Percentiles rank a stretch among this genome's conserved stretches.
Conservation (phyloP, 1,139 yeast species). For the Blastobotrys proliferans region DNA sequence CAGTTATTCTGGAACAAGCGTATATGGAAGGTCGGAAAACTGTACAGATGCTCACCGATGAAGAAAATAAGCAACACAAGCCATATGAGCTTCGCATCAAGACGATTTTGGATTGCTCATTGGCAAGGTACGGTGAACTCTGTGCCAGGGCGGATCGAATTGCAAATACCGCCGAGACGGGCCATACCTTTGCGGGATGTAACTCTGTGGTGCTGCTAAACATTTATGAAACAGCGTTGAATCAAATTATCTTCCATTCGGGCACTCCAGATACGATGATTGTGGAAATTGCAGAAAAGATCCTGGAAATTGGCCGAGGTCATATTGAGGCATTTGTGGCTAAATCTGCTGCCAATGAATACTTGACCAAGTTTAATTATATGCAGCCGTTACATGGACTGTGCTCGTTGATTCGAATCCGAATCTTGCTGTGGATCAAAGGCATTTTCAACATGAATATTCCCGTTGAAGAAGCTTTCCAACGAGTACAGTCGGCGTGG, state of each 20-base stretch:
- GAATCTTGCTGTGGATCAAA: conserved; percentile 22
- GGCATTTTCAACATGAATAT: conserved; percentile 14
- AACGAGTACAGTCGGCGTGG: conserved; percentile 18
- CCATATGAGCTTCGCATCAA: conserved; percentile 3
- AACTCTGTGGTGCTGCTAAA: conserved; percentile 4
- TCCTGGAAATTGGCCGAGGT: not conserved
- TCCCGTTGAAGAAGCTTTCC: conserved; percentile 18
- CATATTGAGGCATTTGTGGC: not conserved
- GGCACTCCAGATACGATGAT: not conserved
- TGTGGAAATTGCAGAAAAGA: not conserved
- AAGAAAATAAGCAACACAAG: conserved; percentile 1
- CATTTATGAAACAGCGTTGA: conserved; percentile 8
- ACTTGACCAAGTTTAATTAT: conserved; percentile 24
- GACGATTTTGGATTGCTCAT: not conserved
- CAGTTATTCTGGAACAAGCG: conserved; percentile 2
- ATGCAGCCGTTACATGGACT: conserved; percentile 55
- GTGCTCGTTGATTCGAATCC: conserved; percentile 30
- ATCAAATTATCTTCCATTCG: conserved; percentile 5
- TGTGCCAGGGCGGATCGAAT: not conserved
- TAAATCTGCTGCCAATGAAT: not conserved
- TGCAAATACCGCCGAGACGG: not conserved
- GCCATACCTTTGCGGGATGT: not conserved
- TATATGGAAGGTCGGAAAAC: conserved; percentile 1
- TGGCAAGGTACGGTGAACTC: not conserved
- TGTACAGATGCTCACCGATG: not conserved